phyloP scores from a whole-genome alignment of 768 basidiomycete species.

The Dendrothele bispora region DNA sequence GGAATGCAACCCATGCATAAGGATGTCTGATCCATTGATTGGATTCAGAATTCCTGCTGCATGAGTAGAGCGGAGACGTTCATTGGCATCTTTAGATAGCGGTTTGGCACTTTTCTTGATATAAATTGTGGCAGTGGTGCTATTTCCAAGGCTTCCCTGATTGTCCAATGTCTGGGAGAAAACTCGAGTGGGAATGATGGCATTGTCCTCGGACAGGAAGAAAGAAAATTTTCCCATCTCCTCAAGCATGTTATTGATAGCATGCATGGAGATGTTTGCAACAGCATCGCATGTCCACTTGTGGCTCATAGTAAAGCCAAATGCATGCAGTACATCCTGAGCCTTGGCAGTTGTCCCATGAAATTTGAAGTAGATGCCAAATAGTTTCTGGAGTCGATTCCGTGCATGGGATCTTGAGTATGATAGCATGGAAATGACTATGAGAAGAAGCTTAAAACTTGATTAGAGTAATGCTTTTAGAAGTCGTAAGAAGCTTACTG shows the following conservation, averaged over 20 bases:
- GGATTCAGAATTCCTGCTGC: conserved; percentile 20
- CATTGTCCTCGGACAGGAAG: conserved; percentile 36
- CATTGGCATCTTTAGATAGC: conserved; percentile 16
- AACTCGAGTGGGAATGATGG: conserved; percentile 33
- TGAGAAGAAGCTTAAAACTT: not conserved
- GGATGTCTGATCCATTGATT: conserved; percentile 21
- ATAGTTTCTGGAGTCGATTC: conserved; percentile 27
- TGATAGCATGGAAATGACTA: conserved; percentile 24
- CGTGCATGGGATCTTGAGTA: conserved; percentile 26
- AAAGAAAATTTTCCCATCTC: conserved; percentile 26
- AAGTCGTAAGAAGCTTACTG: conserved; percentile 4
- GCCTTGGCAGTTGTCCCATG: conserved; percentile 35
- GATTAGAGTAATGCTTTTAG: not conserved
- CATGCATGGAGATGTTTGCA: conserved; percentile 21
- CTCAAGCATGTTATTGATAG: conserved; percentile 22
- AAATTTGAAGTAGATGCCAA: conserved; percentile 36
- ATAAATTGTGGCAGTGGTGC: conserved; percentile 34
- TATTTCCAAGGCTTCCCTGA: conserved; percentile 32
- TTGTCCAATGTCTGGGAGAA: conserved; percentile 39
- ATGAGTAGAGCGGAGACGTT: conserved; percentile 17
- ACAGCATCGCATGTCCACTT: conserved; percentile 31
- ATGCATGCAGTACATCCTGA: conserved; percentile 34
- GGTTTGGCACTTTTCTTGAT: conserved; percentile 23
- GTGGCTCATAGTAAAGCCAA: conserved; percentile 40
- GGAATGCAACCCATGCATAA: conserved; percentile 13